Evolutionary conservation across 177 flowering plant species (phyloP).

Genomic region (Tripterygium wilfordii): DNA sequence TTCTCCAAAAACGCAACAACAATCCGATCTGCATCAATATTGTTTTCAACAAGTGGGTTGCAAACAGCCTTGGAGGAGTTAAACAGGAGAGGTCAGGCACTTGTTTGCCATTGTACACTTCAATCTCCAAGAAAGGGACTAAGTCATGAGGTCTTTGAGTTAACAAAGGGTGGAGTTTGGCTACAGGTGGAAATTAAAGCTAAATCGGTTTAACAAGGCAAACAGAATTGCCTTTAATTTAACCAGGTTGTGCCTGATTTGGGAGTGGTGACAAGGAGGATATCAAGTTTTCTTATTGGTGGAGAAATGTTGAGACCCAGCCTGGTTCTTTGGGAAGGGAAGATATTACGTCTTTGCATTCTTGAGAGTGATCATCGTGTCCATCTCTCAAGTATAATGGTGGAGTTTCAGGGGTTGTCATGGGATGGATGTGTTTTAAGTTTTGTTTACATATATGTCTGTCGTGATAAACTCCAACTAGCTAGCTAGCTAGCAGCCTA

Average conservation of each 20-base stretch:
- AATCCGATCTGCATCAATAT: too few species aligned
- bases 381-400: slow-evolving; percentile 7
- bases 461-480: too few species aligned
- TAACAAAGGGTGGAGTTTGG: slow-evolving; percentile 30
- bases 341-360: slow-evolving; percentile 15
- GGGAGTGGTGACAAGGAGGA: slow-evolving; percentile 32
- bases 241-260: slow-evolving; percentile 47
- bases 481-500: too few species aligned
- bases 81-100: slow-evolving; percentile 17
- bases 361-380: slow-evolving; percentile 13
- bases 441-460: too few species aligned
- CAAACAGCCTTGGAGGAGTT: slow-evolving; percentile 25
- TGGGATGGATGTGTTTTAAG: too few species aligned
- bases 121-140: slow-evolving; percentile 32
- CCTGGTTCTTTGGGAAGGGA: slow-evolving; percentile 25
- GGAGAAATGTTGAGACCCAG: slow-evolving; percentile 13
- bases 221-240: slow-evolving; percentile 23
- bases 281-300: slow-evolving; percentile 39
- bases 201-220: slow-evolving; percentile 12
- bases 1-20: too few species aligned
- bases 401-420: too few species aligned
- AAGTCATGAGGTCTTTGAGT: slow-evolving; percentile 27
- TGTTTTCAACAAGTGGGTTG: slow-evolving; percentile 39
- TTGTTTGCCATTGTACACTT: slow-evolving; percentile 4
- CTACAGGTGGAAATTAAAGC: neutral